Conservation (phyloP, 1,139 yeast species). For the Yamadazyma buinensis region DNA sequence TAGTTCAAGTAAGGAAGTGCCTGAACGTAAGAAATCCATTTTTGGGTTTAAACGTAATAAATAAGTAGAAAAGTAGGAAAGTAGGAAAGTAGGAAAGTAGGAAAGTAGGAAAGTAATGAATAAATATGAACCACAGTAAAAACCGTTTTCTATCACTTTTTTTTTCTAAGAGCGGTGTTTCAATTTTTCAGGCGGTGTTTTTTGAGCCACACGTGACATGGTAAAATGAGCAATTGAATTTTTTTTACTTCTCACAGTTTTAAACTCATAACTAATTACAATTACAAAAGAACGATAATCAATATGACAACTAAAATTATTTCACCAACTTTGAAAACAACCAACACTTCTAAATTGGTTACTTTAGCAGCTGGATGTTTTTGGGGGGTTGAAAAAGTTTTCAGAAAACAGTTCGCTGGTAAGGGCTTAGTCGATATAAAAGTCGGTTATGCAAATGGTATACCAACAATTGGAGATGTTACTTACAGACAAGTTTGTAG, state of each 20-base stretch:
- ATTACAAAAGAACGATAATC: too few species aligned
- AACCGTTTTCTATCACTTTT: too few species aligned
- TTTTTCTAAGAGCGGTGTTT: too few species aligned
- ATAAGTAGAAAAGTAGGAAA: background rate
- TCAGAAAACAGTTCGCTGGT: conserved; percentile 57
- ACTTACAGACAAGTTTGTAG: conserved; percentile 72
- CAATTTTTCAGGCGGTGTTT: too few species aligned
- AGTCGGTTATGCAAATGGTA: conserved; percentile 92
- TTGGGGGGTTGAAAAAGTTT: conserved; percentile 93
- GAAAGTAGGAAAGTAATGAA: too few species aligned
- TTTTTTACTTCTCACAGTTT: too few species aligned
- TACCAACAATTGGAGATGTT: conserved; percentile 44
- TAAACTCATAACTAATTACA: too few species aligned
- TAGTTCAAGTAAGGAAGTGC: conserved; percentile 10
- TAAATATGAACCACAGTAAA: too few species aligned
- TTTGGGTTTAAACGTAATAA: conserved; percentile 39
- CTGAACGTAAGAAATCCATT: conserved; percentile 28
- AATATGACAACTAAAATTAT: conserved; percentile 15
- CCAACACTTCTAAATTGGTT: conserved; percentile 43
- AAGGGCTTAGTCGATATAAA: conserved; percentile 70
- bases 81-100: too few species aligned
- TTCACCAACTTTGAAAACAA: conserved; percentile 36
- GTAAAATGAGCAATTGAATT: too few species aligned
- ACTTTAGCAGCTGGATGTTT: conserved; percentile 85
- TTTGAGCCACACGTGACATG: too few species aligned